Conservation (phyloP, 352 stramenopile genomes). For the Pythium brachiatum region DNA sequence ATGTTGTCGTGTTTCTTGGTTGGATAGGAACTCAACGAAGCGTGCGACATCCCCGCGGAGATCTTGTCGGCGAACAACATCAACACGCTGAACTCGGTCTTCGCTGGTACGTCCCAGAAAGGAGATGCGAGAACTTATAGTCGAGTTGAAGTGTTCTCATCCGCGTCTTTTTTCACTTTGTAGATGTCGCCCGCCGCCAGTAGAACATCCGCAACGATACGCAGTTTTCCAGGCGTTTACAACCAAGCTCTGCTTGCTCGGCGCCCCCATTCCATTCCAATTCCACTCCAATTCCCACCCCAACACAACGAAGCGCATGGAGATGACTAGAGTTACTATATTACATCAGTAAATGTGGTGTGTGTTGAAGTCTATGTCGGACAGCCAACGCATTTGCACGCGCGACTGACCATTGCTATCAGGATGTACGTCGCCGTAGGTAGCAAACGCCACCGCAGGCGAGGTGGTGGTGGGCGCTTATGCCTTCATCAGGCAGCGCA, state of each 20-base stretch:
- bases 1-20: background rate
- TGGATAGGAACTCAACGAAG: slow-evolving; percentile 86
- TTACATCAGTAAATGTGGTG: slow-evolving; percentile 23
- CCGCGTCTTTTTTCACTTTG: background rate
- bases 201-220: background rate
- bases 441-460: background rate
- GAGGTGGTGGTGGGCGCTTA: slow-evolving; percentile 14
- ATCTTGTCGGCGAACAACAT: slow-evolving; percentile 80
- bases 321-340: slow-evolving; percentile 23
- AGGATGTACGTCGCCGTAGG: background rate
- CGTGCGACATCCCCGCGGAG: slow-evolving; percentile 74
- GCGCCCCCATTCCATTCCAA: background rate
- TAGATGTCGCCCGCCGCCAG: slow-evolving; percentile 3
- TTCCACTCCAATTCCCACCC: background rate
- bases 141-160: background rate
- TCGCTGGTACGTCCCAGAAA: slow-evolving; percentile 40
- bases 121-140: background rate
- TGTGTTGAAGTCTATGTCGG: slow-evolving; percentile 9
- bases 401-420: slow-evolving; percentile 1
- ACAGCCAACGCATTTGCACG: background rate
- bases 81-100: slow-evolving; percentile 64
- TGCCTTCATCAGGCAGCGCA: slow-evolving; percentile 46
- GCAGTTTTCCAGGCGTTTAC: background rate
- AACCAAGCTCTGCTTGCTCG: background rate
- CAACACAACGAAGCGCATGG: background rate